Base-by-base conservation (phyloP, 306 rosid genomes). In the Ochetophila trinervis region DNA sequence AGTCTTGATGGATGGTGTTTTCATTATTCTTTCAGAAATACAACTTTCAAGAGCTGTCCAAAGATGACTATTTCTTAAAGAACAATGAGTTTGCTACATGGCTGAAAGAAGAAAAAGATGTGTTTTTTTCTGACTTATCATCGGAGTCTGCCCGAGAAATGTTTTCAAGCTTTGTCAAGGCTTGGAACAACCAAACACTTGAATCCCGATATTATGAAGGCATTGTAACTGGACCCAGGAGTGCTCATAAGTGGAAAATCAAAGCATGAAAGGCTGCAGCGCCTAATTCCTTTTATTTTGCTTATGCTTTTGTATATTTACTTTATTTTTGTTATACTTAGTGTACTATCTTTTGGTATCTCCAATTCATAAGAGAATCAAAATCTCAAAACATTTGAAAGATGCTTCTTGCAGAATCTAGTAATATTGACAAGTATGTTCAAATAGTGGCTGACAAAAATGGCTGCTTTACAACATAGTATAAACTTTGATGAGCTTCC, bases 1-100 rank as follows among this genome's bases (percentile, higher is more conserved):
- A 2, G 23, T 62, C 5, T 63, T 70, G 61, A 35, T 48, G 53
- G 49, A 68, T 42, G 53, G 15, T 23, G 34, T 66, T 57, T 30
- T 74, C 23, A 53, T 58, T 34, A 36, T 48, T 70, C 18, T 78
- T 77, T 51, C 68, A 65, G 85, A 74, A 79, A 58, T 66, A 78
- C 72, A 86, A 76, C 22, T 36, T 87, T 68, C 85, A 81, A 69
- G 87, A 89, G 57, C 76, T 93, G 67, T 87, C 94, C 19, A 74
- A 53, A n/a, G 97, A 89, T 58, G 97, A 89, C 67, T 93, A 93
- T 70, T 93, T 93, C 77, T 78, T 79, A 0, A 93, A 89, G 93
- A 93, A 87, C 49, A 93, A 87, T 17, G 98, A 93, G 66, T 93
- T 93, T 68, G 83, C 98, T 60, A 84, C 86, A 15, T 93, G 98